phyloP scores from a whole-genome alignment of 148 eudicot species.

The Beta vulgaris region DNA sequence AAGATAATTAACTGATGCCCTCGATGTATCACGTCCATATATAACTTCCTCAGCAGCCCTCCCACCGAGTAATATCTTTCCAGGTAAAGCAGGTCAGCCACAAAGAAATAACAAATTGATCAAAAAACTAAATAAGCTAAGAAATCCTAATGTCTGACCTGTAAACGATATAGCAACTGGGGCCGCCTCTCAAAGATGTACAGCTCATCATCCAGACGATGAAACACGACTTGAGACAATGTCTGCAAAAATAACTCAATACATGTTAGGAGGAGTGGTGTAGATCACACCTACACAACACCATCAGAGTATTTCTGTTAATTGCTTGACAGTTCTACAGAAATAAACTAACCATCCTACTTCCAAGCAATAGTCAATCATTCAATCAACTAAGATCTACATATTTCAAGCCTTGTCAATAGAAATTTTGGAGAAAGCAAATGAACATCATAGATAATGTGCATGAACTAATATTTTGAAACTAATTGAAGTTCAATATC shows the following conservation, averaged over 20 bases:
- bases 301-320: background rate
- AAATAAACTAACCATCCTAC: background rate
- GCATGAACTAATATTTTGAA: background rate
- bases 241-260: conserved; percentile 45
- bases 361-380: background rate
- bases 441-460: background rate
- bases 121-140: background rate
- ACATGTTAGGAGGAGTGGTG: background rate
- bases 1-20: conserved; percentile 81
- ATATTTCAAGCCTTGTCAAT: background rate
- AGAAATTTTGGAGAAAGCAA: background rate
- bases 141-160: conserved; percentile 43
- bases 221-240: conserved; percentile 72
- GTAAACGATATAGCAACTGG: conserved; percentile 87
- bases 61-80: conserved; percentile 86
- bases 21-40: conserved; percentile 80
- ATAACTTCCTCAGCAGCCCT: conserved; percentile 97
- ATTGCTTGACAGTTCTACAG: background rate
- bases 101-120: conserved; percentile 6
- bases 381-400: background rate
- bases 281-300: background rate
- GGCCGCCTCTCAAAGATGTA: conserved; percentile 79
- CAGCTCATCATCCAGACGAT: conserved; percentile 83
- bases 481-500: background rate
- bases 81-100: conserved; percentile 4